Conservation (phyloP, 495 filamentous ascomycete species). For the Diplogelasinospora grovesii region DNA sequence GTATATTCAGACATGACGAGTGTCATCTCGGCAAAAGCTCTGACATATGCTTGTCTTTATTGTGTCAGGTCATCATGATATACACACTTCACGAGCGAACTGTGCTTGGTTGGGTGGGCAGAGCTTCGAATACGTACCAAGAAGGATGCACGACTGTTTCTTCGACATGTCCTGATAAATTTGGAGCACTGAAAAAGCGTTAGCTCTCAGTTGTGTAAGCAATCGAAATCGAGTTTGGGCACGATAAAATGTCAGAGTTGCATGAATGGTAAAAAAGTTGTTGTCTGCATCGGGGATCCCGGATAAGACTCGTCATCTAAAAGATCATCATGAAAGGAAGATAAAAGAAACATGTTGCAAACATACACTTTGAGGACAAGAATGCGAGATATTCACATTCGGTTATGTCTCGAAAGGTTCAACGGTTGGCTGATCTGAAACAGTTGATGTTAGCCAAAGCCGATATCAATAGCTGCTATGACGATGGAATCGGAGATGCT, state of each 20-base stretch:
- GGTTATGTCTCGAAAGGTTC: too few relatives aligned
- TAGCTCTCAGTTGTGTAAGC: too few relatives aligned
- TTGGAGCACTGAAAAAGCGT: too few relatives aligned
- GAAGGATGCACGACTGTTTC: too few relatives aligned
- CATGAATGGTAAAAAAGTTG: constrained; percentile 75
- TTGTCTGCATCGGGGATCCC: constrained; percentile 74
- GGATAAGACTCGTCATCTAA: constrained; percentile 87
- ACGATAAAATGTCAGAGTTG: constrained; percentile 38
- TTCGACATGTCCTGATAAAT: too few relatives aligned
- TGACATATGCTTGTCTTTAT: constrained; percentile 86
- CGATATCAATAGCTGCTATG: constrained; percentile 1
- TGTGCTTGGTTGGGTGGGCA: background rate
- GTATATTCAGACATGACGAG: constrained; percentile 36
- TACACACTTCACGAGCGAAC: too few relatives aligned
- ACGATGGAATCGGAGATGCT: constrained; percentile 20
- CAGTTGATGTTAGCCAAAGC: constrained; percentile 13
- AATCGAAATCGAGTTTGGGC: too few relatives aligned
- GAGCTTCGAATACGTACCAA: constrained; percentile 14
- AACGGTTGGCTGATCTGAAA: background rate
- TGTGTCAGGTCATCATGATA: constrained; percentile 58
- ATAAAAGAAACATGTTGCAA: constrained; percentile 2
- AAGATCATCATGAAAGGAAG: constrained; percentile 54
- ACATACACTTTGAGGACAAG: constrained; percentile 7
- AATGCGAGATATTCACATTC: background rate
- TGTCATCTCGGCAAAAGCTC: constrained; percentile 65